A percentile compares a stretch with the other conserved stretches of the same genome.
These are phyloP conservation scores for Globisporangium carolinianum DNA, from an alignment of 352 stramenopile species.

Conservation along the genomic window DNA sequence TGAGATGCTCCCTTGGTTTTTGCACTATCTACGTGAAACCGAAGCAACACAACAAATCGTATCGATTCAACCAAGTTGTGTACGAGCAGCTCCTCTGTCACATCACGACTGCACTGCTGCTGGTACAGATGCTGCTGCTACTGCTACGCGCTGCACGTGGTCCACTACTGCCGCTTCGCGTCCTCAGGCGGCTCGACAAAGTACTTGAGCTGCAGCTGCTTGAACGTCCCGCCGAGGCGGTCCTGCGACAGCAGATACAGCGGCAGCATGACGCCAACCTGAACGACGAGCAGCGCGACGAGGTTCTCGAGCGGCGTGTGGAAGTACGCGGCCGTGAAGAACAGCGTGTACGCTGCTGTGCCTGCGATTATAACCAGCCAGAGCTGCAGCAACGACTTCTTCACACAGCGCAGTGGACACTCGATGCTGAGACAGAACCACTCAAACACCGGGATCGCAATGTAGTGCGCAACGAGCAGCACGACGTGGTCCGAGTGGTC, in stretches of 20 bases:
- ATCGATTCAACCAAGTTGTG: no score
- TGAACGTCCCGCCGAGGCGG: conserved; percentile 25
- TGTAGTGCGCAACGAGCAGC: conserved; percentile 63
- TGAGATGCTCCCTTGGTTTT: no score
- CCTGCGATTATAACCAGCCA: conserved; percentile 37
- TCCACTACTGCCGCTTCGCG: conserved; percentile 3
- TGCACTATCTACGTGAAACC: no score
- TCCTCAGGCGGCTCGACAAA: conserved; percentile 48
- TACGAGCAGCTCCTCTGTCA: no score
- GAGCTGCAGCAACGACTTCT: conserved; percentile 35
- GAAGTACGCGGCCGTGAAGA: conserved; percentile 66
- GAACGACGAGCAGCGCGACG: conserved; percentile 45
- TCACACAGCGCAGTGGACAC: conserved; percentile 24
- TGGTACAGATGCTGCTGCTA: no score
- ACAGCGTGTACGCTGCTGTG: conserved; percentile 46
- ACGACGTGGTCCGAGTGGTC: conserved; percentile 81
- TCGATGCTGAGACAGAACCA: conserved; percentile 64
- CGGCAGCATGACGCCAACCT: conserved; percentile 51
- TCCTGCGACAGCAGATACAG: conserved; percentile 63
- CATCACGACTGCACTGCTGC: no score
- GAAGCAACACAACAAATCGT: no score
- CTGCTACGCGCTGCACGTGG: no score
- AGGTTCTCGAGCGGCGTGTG: conserved; percentile 64
- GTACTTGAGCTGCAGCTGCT: conserved; percentile 47
- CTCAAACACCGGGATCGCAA: conserved; percentile 66